Evolutionary conservation across 306 rosid species (phyloP).

Genomic region (Cotoneaster glaucophyllus): DNA sequence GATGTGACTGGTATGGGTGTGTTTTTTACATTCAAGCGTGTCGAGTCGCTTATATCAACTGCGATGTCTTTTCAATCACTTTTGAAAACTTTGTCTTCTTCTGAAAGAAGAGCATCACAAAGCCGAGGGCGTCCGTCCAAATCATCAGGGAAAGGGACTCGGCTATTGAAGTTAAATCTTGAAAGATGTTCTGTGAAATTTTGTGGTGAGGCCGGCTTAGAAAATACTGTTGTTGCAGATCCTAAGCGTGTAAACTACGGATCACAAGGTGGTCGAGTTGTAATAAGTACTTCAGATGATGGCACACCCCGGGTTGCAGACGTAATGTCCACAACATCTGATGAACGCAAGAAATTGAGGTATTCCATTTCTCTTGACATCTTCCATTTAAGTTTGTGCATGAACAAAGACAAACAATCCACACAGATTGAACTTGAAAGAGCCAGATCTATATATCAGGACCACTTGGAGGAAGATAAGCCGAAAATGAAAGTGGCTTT

Average conservation of each 20-base stretch:
- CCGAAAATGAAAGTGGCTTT: conserved; percentile 60
- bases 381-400: conserved; percentile 69
- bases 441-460: conserved; percentile 82
- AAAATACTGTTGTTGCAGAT: conserved; percentile 65
- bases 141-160: conserved; percentile 78
- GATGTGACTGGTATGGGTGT: conserved; percentile 91
- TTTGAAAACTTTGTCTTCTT: conserved; percentile 51
- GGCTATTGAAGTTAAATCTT: conserved; percentile 69
- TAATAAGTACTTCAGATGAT: conserved; percentile 56
- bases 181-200: conserved; percentile 68
- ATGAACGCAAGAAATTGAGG: conserved; percentile 56
- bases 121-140: conserved; percentile 50
- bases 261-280: conserved; percentile 88
- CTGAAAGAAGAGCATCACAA: conserved; percentile 49
- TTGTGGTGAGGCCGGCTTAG: conserved; percentile 78
- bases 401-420: conserved; percentile 81
- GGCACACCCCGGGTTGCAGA: conserved; percentile 84
- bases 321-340: conserved; percentile 57
- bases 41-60: conserved; percentile 80
- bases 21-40: conserved; percentile 61
- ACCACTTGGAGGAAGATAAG: conserved; percentile 62
- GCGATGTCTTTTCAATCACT: conserved; percentile 71
- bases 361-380: conserved; percentile 78
- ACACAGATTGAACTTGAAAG: conserved; percentile 90
- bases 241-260: conserved; percentile 94